These are phyloP conservation scores for Neofusicoccum umdonicola DNA, from an alignment of 2,329 filamentous ascomycete genomes.

Conservation along the genomic window DNA sequence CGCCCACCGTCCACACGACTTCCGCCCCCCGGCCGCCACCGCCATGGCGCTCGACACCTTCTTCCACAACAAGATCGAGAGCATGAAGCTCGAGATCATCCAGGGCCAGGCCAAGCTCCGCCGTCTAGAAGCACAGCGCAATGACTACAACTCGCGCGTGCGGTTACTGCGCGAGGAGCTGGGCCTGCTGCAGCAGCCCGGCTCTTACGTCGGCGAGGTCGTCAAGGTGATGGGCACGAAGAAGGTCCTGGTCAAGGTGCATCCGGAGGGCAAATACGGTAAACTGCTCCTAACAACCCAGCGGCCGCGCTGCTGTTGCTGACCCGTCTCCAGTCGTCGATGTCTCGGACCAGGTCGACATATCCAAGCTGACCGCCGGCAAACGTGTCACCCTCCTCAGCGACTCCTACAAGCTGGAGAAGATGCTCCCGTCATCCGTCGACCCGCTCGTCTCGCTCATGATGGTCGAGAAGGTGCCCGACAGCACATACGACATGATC, in stretches of 20 bases:
- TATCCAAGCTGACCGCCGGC: conserved; percentile 91
- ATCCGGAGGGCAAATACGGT: conserved; percentile 99
- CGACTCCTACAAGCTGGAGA: conserved; percentile 97
- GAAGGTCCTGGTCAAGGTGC: conserved; percentile 98
- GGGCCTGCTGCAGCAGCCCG: conserved; percentile 91
- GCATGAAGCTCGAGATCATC: conserved; percentile 99
- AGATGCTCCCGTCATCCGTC: conserved; percentile 96
- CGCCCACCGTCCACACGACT: neutral
- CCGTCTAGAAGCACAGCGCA: conserved; percentile 93
- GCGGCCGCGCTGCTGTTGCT: neutral
- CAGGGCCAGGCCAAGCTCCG: conserved; percentile 95
- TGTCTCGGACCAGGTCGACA: conserved; percentile 89
- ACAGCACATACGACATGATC: conserved; percentile 99
- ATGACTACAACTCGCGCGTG: conserved; percentile 98
- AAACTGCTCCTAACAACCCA: conserved; percentile 34
- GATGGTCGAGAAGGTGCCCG: conserved; percentile 99
- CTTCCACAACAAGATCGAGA: conserved; percentile 99
- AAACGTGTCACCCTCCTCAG: conserved; percentile 96
- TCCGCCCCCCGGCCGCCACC: conserved; percentile 34
- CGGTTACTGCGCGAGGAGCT: conserved; percentile 92
- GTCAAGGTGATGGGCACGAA: conserved; percentile 99
- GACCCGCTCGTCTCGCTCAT: conserved; percentile 98
- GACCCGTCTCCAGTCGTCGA: conserved; percentile 72
- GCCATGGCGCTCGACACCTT: conserved; percentile 98
- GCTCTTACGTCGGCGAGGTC: conserved; percentile 98